Conservation (phyloP, 129 eudicot genomes). For the Tagetes erecta region DNA sequence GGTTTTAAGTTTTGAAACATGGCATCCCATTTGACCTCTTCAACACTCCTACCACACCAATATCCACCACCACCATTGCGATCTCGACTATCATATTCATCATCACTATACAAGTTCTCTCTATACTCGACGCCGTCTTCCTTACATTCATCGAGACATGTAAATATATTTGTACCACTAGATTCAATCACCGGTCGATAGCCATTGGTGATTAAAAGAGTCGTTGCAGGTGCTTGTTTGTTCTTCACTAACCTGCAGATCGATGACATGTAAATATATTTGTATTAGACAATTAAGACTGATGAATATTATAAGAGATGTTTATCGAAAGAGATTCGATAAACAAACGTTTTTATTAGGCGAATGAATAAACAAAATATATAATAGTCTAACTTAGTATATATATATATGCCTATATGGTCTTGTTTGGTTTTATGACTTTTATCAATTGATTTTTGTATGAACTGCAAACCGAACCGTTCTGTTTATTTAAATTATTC, state of each 20-base stretch:
- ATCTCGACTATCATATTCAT: constrained; percentile 1
- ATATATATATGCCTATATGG: too few species aligned
- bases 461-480: background rate
- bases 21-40: constrained; percentile 88
- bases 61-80: constrained; percentile 22
- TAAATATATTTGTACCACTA: constrained; percentile 11
- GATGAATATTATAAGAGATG: background rate
- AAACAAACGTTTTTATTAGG: too few species aligned
- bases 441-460: background rate
- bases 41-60: constrained; percentile 53
- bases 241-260: constrained; percentile 33
- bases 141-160: constrained; percentile 31
- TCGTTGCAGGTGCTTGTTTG: constrained; percentile 30
- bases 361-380: too few species aligned
- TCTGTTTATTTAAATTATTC: background rate
- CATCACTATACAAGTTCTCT: constrained; percentile 20
- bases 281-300: background rate
- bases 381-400: too few species aligned
- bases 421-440: too few species aligned
- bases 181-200: constrained; percentile 28
- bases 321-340: too few species aligned
- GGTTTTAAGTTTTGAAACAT: constrained; percentile 94
- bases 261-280: background rate
- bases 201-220: constrained; percentile 63
- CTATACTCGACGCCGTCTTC: constrained; percentile 37